Base-by-base conservation (phyloP, 1,284 basidiomycete genomes). In the Cryptococcus maquisensis region DNA sequence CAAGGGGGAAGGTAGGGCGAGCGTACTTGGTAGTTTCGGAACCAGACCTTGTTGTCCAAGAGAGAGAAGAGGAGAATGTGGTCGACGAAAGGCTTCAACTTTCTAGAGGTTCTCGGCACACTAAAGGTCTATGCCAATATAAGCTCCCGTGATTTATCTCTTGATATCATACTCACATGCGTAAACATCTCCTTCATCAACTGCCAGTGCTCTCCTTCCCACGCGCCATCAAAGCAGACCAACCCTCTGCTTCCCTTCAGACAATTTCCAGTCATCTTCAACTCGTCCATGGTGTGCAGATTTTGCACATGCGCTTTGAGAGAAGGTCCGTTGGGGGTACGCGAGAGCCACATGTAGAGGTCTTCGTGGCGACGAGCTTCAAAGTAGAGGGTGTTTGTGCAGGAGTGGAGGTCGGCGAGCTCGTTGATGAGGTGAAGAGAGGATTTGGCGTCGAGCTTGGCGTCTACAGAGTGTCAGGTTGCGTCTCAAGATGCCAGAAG, bases 221-320 rank as follows among this genome's bases (percentile, higher is more conserved):
- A 98, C 44, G 81, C 84, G 62, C 86, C 84, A 77, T 97, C 94
- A 74, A 99, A 99, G 68, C 88, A 90, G 59, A 98, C 79, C 51
- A 98, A 79, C 1, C 94, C 95, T 52, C 96, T 81, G 64, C 88
- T 90, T 15, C 96, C 96, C 78, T 97, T 97, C 64, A 99, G 78
- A 75, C 96, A 98, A 76, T 99, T 98, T 23, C 96, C 96, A 3
- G 94, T 97, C 94, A 98, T 91, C 79, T 98, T 98, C 66, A 99
- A 82, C 77, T 99, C 96, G 79, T 98, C 96, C 96, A 98, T 98
- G 40, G 96, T 99, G 76, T 99, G 96, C 54, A 97, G 83, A 75
- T 98, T 99, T 76, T 98, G 93, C 20, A 98, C 92, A 71, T 98
- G 95, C 80, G 98, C 83, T 76, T 98, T 98, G 73, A 95, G 86